phyloP scores from a whole-genome alignment of 176 grass and related monocot species.

The Juncus inflexus region DNA sequence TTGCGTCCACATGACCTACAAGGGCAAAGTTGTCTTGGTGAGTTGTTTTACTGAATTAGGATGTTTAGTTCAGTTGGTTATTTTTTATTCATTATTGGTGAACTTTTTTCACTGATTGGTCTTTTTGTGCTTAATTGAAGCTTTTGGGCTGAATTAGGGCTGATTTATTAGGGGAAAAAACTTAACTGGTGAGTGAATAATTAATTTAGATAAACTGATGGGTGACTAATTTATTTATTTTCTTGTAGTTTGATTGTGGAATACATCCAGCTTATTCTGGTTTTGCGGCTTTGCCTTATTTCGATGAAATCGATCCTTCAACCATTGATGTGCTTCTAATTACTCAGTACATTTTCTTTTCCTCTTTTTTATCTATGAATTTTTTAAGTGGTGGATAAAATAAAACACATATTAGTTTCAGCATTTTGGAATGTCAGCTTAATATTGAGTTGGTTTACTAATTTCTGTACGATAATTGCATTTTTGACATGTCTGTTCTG shows the following conservation, averaged over 20 bases:
- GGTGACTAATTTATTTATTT: neutral
- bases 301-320: slow-evolving; percentile 97
- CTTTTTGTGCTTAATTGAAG: neutral
- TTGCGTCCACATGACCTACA: slow-evolving; percentile 96
- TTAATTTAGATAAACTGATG: neutral
- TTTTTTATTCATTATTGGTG: neutral
- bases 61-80: neutral
- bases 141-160: neutral
- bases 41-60: neutral
- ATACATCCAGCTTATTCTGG: slow-evolving; percentile 92
- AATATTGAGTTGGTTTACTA: too few relatives aligned
- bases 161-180: too few relatives aligned
- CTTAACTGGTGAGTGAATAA: neutral
- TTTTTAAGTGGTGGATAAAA: neutral
- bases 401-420: too few relatives aligned
- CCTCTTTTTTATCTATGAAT: neutral
- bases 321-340: slow-evolving; percentile 86
- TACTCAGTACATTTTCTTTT: slow-evolving; percentile 47
- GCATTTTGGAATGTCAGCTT: too few relatives aligned
- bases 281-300: slow-evolving; percentile 84
- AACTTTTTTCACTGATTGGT: neutral
- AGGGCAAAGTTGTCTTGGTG: slow-evolving; percentile 86
- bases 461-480: too few relatives aligned
- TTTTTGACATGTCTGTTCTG: too few relatives aligned
- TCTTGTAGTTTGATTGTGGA: slow-evolving; percentile 77